Percentiles rank a stretch among this genome's conserved stretches.
phyloP scores from a whole-genome alignment of 495 filamentous ascomycete genomes.

The Penicilliopsis zonata region DNA sequence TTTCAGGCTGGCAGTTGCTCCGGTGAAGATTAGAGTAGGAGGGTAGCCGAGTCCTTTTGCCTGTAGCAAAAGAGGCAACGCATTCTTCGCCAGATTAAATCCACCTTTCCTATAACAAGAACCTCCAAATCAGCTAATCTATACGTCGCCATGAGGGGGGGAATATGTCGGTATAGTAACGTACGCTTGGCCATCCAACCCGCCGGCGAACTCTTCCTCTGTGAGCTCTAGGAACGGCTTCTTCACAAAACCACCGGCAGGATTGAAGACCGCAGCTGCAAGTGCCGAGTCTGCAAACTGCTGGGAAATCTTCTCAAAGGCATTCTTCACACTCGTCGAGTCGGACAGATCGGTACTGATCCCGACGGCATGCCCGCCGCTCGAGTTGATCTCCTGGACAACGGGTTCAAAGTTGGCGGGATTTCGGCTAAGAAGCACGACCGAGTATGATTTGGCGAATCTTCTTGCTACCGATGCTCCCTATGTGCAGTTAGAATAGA shows the following conservation, averaged over 20 bases:
- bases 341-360: conserved; percentile 63
- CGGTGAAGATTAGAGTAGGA: conserved; percentile 74
- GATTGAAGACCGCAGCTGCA: conserved; percentile 78
- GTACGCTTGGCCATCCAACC: conserved; percentile 50
- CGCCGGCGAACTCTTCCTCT: conserved; percentile 47
- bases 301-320: conserved; percentile 56
- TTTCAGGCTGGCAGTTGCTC: conserved; percentile 72
- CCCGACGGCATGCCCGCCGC: conserved; percentile 62
- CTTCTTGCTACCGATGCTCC: conserved; percentile 49
- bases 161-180: conserved; percentile 9
- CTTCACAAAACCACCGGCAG: conserved; percentile 51
- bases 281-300: conserved; percentile 34
- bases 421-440: conserved; percentile 63
- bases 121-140: background rate
- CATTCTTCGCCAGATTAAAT: conserved; percentile 65
- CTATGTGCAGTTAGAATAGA: conserved; percentile 11
- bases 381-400: conserved; percentile 60
- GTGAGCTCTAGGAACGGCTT: conserved; percentile 76
- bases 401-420: conserved; percentile 52
- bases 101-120: conserved; percentile 49
- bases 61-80: conserved; percentile 59
- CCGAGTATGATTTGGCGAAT: conserved; percentile 63
- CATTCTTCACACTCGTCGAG: conserved; percentile 44
- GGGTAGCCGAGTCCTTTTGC: conserved; percentile 44
- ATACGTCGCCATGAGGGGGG: background rate